Evolutionary conservation across 805 yeast genomes (phyloP).

Genomic region (Cyberlindnera euphorbiae): DNA sequence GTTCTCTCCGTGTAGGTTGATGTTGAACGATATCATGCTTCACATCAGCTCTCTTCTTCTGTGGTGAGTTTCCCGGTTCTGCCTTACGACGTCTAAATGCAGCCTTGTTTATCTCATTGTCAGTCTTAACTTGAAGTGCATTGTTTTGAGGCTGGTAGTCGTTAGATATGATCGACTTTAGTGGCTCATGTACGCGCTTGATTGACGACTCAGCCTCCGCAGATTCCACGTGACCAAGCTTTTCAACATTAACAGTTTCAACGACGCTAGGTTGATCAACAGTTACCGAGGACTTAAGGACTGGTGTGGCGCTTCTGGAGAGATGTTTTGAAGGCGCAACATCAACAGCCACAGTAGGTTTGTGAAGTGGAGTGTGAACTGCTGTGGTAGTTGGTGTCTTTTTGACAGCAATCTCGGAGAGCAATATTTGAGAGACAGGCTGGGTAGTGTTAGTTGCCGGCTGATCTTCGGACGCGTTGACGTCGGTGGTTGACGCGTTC

Average conservation of each 20-base stretch:
- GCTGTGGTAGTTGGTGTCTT: not conserved
- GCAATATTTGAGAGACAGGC: too few species aligned
- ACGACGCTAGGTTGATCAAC: too few species aligned
- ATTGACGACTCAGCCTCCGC: slow-evolving; percentile 6
- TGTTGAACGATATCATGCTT: not conserved
- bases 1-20: not conserved
- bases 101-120: slow-evolving; percentile 18
- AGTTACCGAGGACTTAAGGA: slow-evolving; percentile 9
- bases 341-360: slow-evolving; percentile 4
- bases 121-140: slow-evolving; percentile 15
- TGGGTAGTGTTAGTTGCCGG: not conserved
- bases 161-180: too few species aligned
- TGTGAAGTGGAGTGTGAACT: slow-evolving; percentile 8
- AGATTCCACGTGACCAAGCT: too few species aligned
- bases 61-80: slow-evolving; percentile 28
- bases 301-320: slow-evolving; percentile 12
- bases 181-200: not conserved
- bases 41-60: slow-evolving; percentile 24
- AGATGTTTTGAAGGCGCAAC: slow-evolving; percentile 12
- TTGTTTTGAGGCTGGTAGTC: slow-evolving; percentile 2
- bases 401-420: too few species aligned
- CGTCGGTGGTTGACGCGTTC: not conserved
- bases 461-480: not conserved
- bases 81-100: slow-evolving; percentile 27
- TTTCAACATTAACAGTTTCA: too few species aligned